A percentile compares a stretch with the other conserved stretches of the same genome.
Conservation (phyloP, 176 grass and related monocot species). For the Phoenix roebelenii region DNA sequence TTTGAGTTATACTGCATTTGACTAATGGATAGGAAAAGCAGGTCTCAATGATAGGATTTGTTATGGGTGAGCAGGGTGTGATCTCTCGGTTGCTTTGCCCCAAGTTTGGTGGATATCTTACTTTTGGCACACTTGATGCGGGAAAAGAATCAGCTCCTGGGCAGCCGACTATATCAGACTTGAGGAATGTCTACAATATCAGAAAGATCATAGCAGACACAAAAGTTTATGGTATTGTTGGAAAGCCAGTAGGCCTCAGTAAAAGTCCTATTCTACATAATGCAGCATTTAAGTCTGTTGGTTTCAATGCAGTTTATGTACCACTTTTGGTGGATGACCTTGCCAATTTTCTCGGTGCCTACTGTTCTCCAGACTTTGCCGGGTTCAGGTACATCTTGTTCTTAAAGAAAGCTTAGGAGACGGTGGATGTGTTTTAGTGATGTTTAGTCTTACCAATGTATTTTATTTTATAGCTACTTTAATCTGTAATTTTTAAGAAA, state of each 20-base stretch:
- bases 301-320: slow-evolving; percentile 82
- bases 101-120: slow-evolving; percentile 93
- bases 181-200: slow-evolving; percentile 80
- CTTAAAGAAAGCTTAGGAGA: background rate
- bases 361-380: slow-evolving; percentile 86
- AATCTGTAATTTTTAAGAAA: no score
- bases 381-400: slow-evolving; percentile 62
- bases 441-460: background rate
- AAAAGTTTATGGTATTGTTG: slow-evolving; percentile 81
- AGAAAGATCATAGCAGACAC: slow-evolving; percentile 57
- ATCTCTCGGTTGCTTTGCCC: slow-evolving; percentile 86
- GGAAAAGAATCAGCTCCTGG: slow-evolving; percentile 68
- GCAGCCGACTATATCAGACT: slow-evolving; percentile 59
- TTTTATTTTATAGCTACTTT: no score
- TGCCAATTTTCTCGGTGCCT: slow-evolving; percentile 64
- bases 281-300: slow-evolving; percentile 74
- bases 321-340: slow-evolving; percentile 94
- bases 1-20: slow-evolving; percentile 28
- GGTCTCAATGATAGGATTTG: slow-evolving; percentile 89
- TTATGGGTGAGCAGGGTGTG: slow-evolving; percentile 89
- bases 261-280: slow-evolving; percentile 93
- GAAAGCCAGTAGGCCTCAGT: slow-evolving; percentile 85
- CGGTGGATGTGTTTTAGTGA: slow-evolving; percentile 9
- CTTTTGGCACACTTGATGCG: slow-evolving; percentile 62
- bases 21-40: slow-evolving; percentile 82